phyloP scores from a whole-genome alignment of 2,329 filamentous ascomycete species.

The Colletotrichum noveboracense region DNA sequence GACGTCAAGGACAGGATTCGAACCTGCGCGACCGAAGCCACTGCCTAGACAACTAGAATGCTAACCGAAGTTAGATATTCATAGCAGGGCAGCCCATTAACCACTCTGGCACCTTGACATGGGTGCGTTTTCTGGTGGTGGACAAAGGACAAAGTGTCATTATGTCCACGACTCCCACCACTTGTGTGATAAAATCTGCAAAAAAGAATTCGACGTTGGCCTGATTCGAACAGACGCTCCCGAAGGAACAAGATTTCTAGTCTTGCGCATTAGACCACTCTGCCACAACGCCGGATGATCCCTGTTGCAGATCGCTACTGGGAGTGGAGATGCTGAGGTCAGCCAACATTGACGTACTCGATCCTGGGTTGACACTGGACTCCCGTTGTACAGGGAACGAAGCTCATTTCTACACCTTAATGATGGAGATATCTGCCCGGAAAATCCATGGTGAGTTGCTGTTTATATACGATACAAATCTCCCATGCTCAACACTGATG shows the following conservation, averaged over 20 bases:
- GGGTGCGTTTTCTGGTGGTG: neutral
- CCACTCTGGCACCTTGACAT: neutral
- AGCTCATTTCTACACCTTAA: neutral
- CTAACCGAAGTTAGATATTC: neutral
- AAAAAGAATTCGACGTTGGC: neutral
- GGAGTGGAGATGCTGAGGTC: neutral
- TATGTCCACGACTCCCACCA: accelerated
- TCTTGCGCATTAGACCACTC: neutral
- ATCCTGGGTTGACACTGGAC: neutral
- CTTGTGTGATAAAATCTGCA: neutral
- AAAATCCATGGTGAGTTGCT: neutral
- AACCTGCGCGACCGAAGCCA: slow-evolving; percentile 4
- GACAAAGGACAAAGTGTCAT: neutral
- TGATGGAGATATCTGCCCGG: neutral
- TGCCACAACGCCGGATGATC: neutral
- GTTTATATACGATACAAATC: neutral
- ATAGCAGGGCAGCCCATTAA: neutral
- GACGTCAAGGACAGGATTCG: neutral
- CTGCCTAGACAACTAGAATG: neutral
- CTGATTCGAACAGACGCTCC: neutral
- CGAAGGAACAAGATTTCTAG: neutral
- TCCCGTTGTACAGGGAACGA: neutral
- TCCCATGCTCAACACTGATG: neutral
- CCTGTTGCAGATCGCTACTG: neutral
- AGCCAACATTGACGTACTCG: neutral